Percentiles rank a stretch among this genome's conserved stretches.
Conservation (phyloP, 208 protist genomes). For the Porcisia deanei region DNA sequence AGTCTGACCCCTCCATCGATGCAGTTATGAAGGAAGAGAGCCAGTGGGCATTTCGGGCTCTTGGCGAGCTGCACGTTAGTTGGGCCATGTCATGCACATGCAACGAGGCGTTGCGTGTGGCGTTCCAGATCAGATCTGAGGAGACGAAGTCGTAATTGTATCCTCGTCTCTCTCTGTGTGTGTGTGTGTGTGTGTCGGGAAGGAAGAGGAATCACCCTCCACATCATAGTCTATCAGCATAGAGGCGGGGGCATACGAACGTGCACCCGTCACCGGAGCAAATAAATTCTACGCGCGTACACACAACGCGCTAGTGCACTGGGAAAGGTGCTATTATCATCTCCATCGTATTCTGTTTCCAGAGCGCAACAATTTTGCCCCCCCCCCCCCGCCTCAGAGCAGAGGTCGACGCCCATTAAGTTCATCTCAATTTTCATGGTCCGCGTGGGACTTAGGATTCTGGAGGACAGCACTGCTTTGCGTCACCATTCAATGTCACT, state of each 20-base stretch:
- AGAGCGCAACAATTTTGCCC: background rate
- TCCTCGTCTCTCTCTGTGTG: background rate
- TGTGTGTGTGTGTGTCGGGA: background rate
- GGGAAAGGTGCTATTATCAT: no score
- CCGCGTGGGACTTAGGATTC: background rate
- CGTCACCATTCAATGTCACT: background rate
- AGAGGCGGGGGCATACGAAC: no score
- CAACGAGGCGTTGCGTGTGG: conserved; percentile 56
- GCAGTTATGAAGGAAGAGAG: conserved; percentile 28
- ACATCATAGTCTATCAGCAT: no score
- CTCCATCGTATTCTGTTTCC: background rate
- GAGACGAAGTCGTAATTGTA: background rate
- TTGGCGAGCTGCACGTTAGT: conserved; percentile 51
- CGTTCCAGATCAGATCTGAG: conserved; percentile 22
- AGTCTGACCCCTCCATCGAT: conserved; percentile 4
- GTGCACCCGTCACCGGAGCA: no score
- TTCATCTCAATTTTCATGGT: background rate
- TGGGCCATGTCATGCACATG: conserved; percentile 69
- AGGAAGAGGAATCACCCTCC: background rate
- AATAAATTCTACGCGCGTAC: no score
- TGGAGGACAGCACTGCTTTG: background rate
- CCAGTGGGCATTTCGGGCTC: conserved; percentile 40
- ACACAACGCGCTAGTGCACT: no score
- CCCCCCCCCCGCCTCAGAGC: background rate
- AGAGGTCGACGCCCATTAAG: background rate